Evolutionary conservation across 2,329 filamentous ascomycete species (phyloP), one percentile per base, ranked within the genome.

Genomic region (Calonectria honghensis): DNA sequence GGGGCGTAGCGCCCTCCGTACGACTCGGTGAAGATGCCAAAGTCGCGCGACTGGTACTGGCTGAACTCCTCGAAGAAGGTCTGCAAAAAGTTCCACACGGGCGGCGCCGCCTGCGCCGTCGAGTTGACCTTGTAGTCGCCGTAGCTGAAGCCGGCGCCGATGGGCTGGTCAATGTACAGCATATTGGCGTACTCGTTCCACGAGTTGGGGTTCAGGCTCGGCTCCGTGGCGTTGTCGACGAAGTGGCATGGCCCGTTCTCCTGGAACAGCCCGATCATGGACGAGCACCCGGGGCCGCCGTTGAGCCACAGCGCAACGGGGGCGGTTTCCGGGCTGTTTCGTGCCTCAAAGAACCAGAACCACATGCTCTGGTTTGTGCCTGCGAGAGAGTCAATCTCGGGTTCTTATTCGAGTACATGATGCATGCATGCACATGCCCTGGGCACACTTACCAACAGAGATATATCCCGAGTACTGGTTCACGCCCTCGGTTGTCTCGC

Each of bases 221-320:
- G 81, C 45, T 81, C 77, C 2, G 80, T 77, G n/a, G 80, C 75
- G 16, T 74, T 72, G 20, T 79, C 70, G 66, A 80, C 80, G 82
- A 98, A 92, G 77, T 93, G 94, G 37, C 95, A 93, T 6, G 96
- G 96, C 61, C 96, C 96, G 75, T 98, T 93, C 80, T 93, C 92
- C 31, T 87, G 85, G 79, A 94, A 92, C 69, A 94, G 81, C 13
- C 83, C 83, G 69, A 81, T 52, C 77, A 84, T 81, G 9, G 82
- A 84, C 6, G 82, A 84, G 70, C 82, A 83, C 18, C 83, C 83
- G 10, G 83, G 83, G 2, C 83, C 83, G 24, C 83, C 83, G 61
- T 84, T 84, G 66, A 84, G 87, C 91, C 91, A 94, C 79, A 94
- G 90, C 18, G 89, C 90, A 63, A 93, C 81, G 39, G 83, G 85